These are phyloP conservation scores for Alternaria panax DNA, from an alignment of 2,329 filamentous ascomycete genomes.

Conservation along the genomic window DNA sequence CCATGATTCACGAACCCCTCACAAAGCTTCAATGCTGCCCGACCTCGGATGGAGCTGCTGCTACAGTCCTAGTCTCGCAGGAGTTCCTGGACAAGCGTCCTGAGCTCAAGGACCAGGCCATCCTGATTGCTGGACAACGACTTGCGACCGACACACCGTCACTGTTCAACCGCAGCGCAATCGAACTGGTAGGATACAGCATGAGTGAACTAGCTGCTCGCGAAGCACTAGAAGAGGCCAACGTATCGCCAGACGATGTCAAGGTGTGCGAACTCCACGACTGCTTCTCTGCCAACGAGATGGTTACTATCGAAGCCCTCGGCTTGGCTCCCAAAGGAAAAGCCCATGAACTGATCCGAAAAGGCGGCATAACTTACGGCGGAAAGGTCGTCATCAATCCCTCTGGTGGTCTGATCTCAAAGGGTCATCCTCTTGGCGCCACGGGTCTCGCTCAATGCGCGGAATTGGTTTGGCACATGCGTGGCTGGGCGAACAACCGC, in stretches of 20 bases:
- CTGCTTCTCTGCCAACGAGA: slow-evolving; percentile 95
- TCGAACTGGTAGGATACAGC: slow-evolving; percentile 87
- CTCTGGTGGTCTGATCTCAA: slow-evolving; percentile 91
- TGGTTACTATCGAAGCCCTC: slow-evolving; percentile 87
- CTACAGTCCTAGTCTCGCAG: slow-evolving; percentile 87
- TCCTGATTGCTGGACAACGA: slow-evolving; percentile 86
- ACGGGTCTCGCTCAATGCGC: slow-evolving; percentile 96
- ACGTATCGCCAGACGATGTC: slow-evolving; percentile 70
- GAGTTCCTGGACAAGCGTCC: slow-evolving; percentile 85
- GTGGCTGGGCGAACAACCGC: slow-evolving; percentile 95
- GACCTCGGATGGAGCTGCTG: slow-evolving; percentile 90
- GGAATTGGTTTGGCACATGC: slow-evolving; percentile 92
- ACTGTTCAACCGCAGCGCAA: slow-evolving; percentile 80
- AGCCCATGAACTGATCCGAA: slow-evolving; percentile 88
- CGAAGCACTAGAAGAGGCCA: slow-evolving; percentile 76
- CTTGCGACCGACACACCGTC: slow-evolving; percentile 83
- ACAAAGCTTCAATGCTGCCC: slow-evolving; percentile 99
- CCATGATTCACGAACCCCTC: slow-evolving; percentile 83
- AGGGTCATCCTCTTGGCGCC: slow-evolving; percentile 92
- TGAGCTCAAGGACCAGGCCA: slow-evolving; percentile 80
- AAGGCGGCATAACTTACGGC: slow-evolving; percentile 91
- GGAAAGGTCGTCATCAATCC: slow-evolving; percentile 85
- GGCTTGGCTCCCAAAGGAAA: slow-evolving; percentile 79
- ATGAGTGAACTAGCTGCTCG: slow-evolving; percentile 79
- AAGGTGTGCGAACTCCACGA: slow-evolving; percentile 93